Base-by-base conservation (phyloP, 352 stramenopile genomes). In the Albugo laibachii region DNA sequence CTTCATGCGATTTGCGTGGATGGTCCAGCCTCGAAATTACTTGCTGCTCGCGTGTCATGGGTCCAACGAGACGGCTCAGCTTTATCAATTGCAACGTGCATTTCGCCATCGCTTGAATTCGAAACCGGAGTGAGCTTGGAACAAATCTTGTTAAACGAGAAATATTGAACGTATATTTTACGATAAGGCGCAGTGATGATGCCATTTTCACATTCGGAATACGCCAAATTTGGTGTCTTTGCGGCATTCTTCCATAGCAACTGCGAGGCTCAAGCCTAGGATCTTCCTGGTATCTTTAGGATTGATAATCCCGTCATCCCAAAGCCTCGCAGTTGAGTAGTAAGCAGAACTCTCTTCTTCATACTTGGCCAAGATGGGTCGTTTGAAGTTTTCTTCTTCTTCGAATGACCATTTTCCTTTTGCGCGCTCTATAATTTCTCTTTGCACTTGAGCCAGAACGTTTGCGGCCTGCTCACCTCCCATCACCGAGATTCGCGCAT, bases 241-340 rank as follows among this genome's bases (percentile, higher is more conserved):
- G 34, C 57, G 59, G 61, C 67, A 61, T 60, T 81, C 65, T 50
- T 91, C 81, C 11, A 88, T 52, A 14, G 69, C 77, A 41, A 69
- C 75, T 43, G 67, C 77, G 5, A 92, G 62, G 51, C 70, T 86
- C 34, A 92, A 53, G 21, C 75, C 80, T 15, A 93, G 55, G 21
- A 93, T 70, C 48, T 87, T 80, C 41, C 83, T 62, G 14, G 92
- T 98, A 50, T 98, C 84, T 52, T 84, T 85, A 2, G 95, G 89
- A 48, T 97, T 78, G 56, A 99, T 98, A 41, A 99, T 93, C 24
- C 95, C 95, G 65, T 99, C 95, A 62, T 99, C 95, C 94, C 94
- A 99, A 21, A 99, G 67, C 21, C 93, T 75, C 5, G 93, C 92
- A 13, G 83, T 97, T 24, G 85, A 95, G 65, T 92, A 99, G 55